phyloP scores from a whole-genome alignment of 1,284 basidiomycete genomes.

The Waitea zeae region DNA sequence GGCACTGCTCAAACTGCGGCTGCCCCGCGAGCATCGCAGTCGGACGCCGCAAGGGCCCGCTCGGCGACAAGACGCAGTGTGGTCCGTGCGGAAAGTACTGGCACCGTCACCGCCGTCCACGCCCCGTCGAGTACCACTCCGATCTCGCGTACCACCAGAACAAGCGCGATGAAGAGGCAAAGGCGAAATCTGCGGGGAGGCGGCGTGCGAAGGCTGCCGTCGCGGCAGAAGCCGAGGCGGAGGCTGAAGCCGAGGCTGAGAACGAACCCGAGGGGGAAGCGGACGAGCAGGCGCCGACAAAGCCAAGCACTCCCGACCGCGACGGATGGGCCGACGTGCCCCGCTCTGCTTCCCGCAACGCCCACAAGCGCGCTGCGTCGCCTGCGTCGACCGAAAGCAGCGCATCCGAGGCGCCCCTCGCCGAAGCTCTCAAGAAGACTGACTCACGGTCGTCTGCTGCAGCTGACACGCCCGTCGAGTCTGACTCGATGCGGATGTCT shows the following conservation, averaged over 20 bases:
- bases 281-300: slow-evolving; percentile 16
- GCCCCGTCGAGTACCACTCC: slow-evolving; percentile 60
- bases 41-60: slow-evolving; percentile 72
- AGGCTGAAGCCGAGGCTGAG: background rate
- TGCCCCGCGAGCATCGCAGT: slow-evolving; percentile 75
- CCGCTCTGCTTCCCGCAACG: slow-evolving; percentile 16
- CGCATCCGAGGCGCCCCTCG: slow-evolving; percentile 49
- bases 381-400: slow-evolving; percentile 55
- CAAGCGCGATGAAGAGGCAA: slow-evolving; percentile 34
- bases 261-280: no score
- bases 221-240: slow-evolving; percentile 19
- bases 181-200: slow-evolving; percentile 24
- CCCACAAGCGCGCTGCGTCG: slow-evolving; percentile 32
- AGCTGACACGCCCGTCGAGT: no score
- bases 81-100: slow-evolving; percentile 86
- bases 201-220: slow-evolving; percentile 10
- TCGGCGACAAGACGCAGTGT: slow-evolving; percentile 85
- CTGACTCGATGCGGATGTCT: no score
- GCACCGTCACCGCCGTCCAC: slow-evolving; percentile 66
- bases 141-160: slow-evolving; percentile 52
- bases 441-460: slow-evolving; percentile 15
- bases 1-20: slow-evolving; percentile 89
- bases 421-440: slow-evolving; percentile 36
- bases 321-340: slow-evolving; percentile 23
- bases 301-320: slow-evolving; percentile 33